Evolutionary conservation across 148 eudicot species (phyloP), one percentile per base, ranked within the genome.

Genomic region (Talinum fruticosum): DNA sequence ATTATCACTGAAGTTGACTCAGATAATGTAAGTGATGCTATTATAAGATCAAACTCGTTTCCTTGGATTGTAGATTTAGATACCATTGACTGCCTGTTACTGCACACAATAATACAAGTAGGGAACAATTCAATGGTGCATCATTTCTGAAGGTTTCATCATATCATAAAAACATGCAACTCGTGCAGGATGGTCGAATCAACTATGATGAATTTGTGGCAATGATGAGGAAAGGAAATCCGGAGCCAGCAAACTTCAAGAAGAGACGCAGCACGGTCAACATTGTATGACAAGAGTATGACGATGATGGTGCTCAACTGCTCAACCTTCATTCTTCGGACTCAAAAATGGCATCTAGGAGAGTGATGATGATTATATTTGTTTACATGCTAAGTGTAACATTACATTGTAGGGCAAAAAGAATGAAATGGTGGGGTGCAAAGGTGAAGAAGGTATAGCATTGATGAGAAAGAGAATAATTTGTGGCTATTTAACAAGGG

Each of bases 1-100:
- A 91, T 94, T 74, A 89, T 94, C 74, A 84, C 91, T 75, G 98
- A 94, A 88, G 93, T 94, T 34, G 98, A 94, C 70, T 18, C 84
- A 29, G 98, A 94, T 71, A 81, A 94, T 81, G 98, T 94, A 89
- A 86, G 97, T 68, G 79, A 73, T 49, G 29, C 13, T 38, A 24
- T 15, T 0, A 29, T 5, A 61, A 36, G 1, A 30, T 53, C 4
- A 0, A 51, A 59, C 30, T 51, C 23, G 18, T 51, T 51, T 51
- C 57, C 4, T 51, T 51, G 16, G n/a, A 51, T 51, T 19, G 3
- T n/a, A 23, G 1, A 59, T n/a, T 1, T n/a, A 59, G 57, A 59
- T n/a, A 59, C 2, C 29, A 0, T 23, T 59, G 64, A 59, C 29
- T n/a, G 29, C n/a, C 64, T 59, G n/a, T 23, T 59, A 59, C 26